These are phyloP conservation scores for Mycena filopes DNA, from an alignment of 768 basidiomycete species.

Conservation along the genomic window DNA sequence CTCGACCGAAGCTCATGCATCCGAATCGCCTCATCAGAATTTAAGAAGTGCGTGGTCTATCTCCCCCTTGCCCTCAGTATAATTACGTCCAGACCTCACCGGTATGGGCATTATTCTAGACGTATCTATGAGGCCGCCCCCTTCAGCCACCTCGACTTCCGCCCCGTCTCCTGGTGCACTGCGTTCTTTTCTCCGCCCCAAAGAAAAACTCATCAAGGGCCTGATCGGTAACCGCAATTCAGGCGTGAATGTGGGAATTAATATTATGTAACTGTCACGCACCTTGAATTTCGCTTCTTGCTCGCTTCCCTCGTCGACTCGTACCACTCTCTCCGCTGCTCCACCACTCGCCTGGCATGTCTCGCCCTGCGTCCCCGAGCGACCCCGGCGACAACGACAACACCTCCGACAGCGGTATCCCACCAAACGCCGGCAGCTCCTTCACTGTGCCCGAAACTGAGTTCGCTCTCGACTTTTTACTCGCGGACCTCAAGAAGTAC, in stretches of 20 bases:
- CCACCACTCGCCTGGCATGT: neutral
- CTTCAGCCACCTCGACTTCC: no score
- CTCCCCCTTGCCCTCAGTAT: no score
- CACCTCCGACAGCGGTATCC: neutral
- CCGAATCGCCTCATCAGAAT: no score
- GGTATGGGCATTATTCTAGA: no score
- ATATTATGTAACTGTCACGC: slow-evolving; percentile 14
- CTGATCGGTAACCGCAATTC: no score
- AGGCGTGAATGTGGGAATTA: neutral
- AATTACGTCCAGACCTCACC: no score
- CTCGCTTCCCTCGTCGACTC: slow-evolving; percentile 6
- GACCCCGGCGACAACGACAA: neutral
- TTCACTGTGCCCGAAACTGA: slow-evolving; percentile 9
- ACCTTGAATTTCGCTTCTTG: neutral
- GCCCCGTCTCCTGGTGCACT: no score
- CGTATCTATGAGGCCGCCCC: no score
- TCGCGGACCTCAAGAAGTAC: neutral
- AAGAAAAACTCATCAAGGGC: no score
- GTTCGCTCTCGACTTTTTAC: neutral
- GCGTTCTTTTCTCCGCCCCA: no score
- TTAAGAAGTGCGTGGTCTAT: no score
- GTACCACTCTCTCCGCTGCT: slow-evolving; percentile 1
- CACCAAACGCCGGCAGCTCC: neutral
- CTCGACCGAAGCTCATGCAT: no score
- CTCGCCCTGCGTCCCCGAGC: neutral